These are phyloP conservation scores for Hemileccinum rubropunctum DNA, from an alignment of 768 basidiomycete species.

Conservation along the genomic window DNA sequence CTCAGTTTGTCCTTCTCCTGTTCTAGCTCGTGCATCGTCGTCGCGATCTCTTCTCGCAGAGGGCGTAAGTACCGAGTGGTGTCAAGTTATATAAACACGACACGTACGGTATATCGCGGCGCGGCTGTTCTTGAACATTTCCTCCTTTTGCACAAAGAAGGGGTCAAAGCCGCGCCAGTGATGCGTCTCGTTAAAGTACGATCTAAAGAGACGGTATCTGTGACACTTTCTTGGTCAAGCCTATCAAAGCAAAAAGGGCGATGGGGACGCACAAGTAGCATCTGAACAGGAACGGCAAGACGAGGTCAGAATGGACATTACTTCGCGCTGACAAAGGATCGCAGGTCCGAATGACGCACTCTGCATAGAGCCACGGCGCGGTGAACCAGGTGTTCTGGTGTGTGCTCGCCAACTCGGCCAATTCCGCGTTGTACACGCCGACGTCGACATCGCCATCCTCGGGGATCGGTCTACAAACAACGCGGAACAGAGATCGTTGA, in stretches of 20 bases:
- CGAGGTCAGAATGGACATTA: constrained; percentile 1
- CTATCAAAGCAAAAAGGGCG: neutral
- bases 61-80: neutral
- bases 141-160: constrained; percentile 75
- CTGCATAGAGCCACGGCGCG: constrained; percentile 94
- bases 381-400: constrained; percentile 80
- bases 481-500: neutral
- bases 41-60: constrained; percentile 58
- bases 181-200: constrained; percentile 61
- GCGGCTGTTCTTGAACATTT: constrained; percentile 77
- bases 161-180: constrained; percentile 82
- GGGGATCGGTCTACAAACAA: constrained; percentile 55
- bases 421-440: constrained; percentile 73
- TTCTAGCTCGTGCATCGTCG: constrained; percentile 66
- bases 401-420: constrained; percentile 47
- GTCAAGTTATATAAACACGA: neutral
- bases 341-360: constrained; percentile 48
- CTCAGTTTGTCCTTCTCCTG: constrained; percentile 42
- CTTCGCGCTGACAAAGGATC: neutral
- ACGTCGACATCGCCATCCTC: constrained; percentile 72
- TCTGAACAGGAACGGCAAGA: constrained; percentile 33
- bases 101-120: constrained; percentile 73
- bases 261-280: constrained; percentile 62
- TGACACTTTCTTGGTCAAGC: neutral
- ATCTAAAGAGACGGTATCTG: constrained; percentile 83